Evolutionary conservation across 352 stramenopile species (phyloP), one percentile per base, ranked within the genome.

Genomic region (Phytopythium aichiense): DNA sequence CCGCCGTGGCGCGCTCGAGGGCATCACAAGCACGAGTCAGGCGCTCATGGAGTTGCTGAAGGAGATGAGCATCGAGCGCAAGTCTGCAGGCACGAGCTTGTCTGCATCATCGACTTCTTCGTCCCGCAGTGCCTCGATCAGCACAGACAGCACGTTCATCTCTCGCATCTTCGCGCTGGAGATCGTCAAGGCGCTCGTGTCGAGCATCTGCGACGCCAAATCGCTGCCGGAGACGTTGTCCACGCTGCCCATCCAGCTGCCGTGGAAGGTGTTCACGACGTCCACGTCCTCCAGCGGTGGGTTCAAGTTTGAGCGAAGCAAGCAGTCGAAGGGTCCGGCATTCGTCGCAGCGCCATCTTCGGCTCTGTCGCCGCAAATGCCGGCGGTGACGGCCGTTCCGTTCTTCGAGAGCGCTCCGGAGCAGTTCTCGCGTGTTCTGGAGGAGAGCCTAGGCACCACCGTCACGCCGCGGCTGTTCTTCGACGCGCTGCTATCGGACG

Each of bases 401-500:
- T 90, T 90, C 54, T 90, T 88, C 37, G 77, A 87, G 49, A 79
- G 73, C 33, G 30, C 56, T 2, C 66, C 71, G 3, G 45, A 71
- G 42, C 64, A 69, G 18, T 90, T 90, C 56, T 65, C 71, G 49
- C 57, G 72, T 42, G 76, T 84, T 20, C 31, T 88, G 0, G 77
- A 84, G 46, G 68, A 87, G 55, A 60, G 67, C 8, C 68, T 90
- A 22, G 63, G 67, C 2, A 57, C 60, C 2, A 73, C 76, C n/a
- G 63, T 88, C 7, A 77, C 76, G 1, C 78, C 78, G 1, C 54
- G 64, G 6, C 50, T 88, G 2, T 79, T 90, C 49, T 90, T 87
- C 55, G 74, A 87, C 20, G 72, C 70, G 4, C 33, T 90, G 25
- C 51, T 90, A 23, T 86, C 73, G 2, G 78, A 90, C 58, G 74